Conservation (phyloP, 139 green algal species). For the Marvania coccoides region DNA sequence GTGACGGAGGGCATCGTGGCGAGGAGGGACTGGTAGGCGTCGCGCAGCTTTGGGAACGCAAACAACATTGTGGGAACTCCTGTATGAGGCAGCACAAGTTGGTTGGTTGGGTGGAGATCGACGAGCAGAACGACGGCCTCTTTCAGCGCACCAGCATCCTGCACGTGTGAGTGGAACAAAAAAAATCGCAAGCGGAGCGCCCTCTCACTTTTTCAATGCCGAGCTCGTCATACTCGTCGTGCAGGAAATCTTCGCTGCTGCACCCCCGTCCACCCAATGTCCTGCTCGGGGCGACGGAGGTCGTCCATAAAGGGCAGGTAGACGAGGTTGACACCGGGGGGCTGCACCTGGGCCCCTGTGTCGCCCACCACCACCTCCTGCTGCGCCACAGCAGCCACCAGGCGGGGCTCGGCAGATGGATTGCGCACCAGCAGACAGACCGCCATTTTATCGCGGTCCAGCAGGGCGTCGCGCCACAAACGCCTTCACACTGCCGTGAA, state of each 20-base stretch:
- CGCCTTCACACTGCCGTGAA: slow-evolving; percentile 27
- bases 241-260: too few species aligned
- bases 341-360: not conserved
- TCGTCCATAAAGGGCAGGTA: slow-evolving; percentile 46
- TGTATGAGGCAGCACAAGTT: not conserved
- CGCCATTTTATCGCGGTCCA: not conserved
- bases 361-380: slow-evolving; percentile 22
- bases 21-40: too few species aligned
- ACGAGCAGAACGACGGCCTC: not conserved
- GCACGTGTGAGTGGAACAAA: too few species aligned
- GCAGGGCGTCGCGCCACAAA: slow-evolving; percentile 47
- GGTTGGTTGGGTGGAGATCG: not conserved
- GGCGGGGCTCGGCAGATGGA: slow-evolving; percentile 3
- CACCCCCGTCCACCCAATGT: slow-evolving; percentile 19
- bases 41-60: too few species aligned
- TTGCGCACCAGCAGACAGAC: not conserved
- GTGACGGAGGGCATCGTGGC: too few species aligned
- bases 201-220: too few species aligned
- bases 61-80: too few species aligned
- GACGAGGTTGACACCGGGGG: slow-evolving; percentile 41
- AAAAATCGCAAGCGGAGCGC: too few species aligned
- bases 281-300: slow-evolving; percentile 32
- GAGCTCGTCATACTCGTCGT: too few species aligned
- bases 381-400: slow-evolving; percentile 52
- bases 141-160: not conserved